Conservation (phyloP, 2,329 filamentous ascomycete genomes). For the Apiospora rasikravindrae region DNA sequence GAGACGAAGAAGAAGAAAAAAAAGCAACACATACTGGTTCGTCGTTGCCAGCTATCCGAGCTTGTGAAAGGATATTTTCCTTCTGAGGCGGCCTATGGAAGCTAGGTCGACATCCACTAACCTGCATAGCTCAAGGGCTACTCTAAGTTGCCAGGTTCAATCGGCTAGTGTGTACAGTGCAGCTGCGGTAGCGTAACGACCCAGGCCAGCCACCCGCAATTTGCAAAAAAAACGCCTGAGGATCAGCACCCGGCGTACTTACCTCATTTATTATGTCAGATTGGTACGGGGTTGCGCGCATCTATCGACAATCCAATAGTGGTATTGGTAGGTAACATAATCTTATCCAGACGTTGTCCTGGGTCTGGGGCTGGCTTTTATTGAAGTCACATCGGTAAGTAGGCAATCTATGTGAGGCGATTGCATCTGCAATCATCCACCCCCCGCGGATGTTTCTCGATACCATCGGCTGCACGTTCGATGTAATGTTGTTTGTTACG, state of each 20-base stretch:
- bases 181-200: conserved; percentile 7
- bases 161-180: not conserved
- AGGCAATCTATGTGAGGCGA: not conserved
- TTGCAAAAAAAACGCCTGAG: conserved; percentile 10
- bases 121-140: conserved; percentile 3
- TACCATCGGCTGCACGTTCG: not conserved
- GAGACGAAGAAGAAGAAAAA: not conserved
- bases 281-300: conserved; percentile 11
- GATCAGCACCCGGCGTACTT: not conserved
- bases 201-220: conserved; percentile 1
- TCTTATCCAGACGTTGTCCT: not conserved
- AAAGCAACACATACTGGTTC: not conserved
- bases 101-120: not conserved
- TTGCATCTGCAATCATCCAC: not conserved
- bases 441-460: not conserved
- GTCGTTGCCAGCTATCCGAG: not conserved
- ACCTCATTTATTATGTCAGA: conserved; percentile 5
- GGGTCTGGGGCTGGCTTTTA: not conserved
- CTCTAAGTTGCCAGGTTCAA: conserved; percentile 2
- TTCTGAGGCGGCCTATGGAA: not conserved
- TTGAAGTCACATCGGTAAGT: not conserved
- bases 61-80: conserved; percentile 2
- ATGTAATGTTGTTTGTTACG: too few species aligned
- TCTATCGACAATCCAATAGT: not conserved
- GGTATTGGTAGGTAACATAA: not conserved